These are phyloP conservation scores for Blastocystis hominis DNA, from an alignment of 352 stramenopile species.

Conservation along the genomic window DNA sequence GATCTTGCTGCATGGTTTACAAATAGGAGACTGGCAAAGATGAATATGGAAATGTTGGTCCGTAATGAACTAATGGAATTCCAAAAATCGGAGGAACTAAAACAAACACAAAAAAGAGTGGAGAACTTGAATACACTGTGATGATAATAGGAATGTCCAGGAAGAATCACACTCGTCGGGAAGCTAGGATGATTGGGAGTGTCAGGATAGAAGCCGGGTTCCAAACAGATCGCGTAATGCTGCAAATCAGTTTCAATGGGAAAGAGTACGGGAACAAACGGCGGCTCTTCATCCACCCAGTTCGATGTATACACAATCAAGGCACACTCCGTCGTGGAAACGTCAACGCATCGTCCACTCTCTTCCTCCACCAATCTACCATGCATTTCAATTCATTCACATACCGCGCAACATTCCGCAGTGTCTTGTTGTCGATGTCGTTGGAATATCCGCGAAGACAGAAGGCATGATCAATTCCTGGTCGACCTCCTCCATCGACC, in stretches of 20 bases:
- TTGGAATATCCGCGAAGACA: neutral
- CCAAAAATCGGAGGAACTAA: neutral
- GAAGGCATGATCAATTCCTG: conserved; percentile 56
- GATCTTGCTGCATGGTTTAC: neutral
- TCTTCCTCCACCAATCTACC: conserved; percentile 28
- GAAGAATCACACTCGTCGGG: neutral
- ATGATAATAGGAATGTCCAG: neutral
- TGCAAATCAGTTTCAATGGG: neutral
- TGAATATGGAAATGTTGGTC: neutral
- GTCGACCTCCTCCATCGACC: conserved; percentile 17
- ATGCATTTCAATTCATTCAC: neutral
- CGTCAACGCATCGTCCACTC: conserved; percentile 18
- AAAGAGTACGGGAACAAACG: conserved; percentile 23
- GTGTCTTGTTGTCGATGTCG: conserved; percentile 7
- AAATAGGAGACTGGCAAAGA: neutral
- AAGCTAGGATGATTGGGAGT: conserved; percentile 42
- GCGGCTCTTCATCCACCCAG: conserved; percentile 30
- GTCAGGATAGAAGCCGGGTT: conserved; percentile 44
- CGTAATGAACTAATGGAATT: neutral
- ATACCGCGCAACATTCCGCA: neutral
- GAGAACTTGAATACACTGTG: conserved; percentile 39
- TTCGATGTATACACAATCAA: conserved; percentile 57
- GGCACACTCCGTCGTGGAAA: conserved; percentile 44
- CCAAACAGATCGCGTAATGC: conserved; percentile 55
- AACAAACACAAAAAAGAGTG: neutral